Conservation (phyloP, 78 protist species). For the Tieghemostelium lacteum region DNA sequence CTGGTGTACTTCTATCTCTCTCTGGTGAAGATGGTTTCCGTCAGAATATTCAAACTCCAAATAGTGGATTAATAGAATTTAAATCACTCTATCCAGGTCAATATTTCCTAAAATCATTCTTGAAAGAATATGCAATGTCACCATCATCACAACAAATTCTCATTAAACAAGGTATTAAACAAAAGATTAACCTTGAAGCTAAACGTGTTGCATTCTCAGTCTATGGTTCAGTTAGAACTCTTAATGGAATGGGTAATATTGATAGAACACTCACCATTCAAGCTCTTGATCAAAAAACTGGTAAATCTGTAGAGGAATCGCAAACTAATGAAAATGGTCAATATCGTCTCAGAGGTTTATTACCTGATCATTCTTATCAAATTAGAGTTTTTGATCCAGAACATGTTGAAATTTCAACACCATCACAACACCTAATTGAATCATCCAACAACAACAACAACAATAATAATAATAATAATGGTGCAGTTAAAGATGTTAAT, state of each 20-base stretch:
- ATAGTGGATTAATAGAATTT: constrained; percentile 13
- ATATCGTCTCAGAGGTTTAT: constrained; percentile 28
- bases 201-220: constrained; percentile 23
- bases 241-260: background rate
- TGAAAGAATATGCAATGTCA: constrained; percentile 15
- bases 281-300: background rate
- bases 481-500: background rate
- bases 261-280: background rate
- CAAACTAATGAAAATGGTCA: background rate
- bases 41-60: background rate
- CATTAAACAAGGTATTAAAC: background rate
- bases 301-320: background rate
- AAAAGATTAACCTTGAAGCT: constrained; percentile 7
- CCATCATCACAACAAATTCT: constrained; percentile 18
- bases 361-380: background rate
- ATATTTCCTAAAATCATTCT: constrained; percentile 8
- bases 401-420: constrained; percentile 6
- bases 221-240: constrained; percentile 12
- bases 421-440: background rate
- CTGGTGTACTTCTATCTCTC: constrained; percentile 34
- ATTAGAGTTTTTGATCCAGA: background rate
- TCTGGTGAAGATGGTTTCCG: constrained; percentile 29
- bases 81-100: constrained; percentile 16
- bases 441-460: background rate
- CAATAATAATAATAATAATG: background rate